Evolutionary conservation across 768 basidiomycete genomes (phyloP), one percentile per base, ranked within the genome.

Genomic region (Termitomyces sp.): DNA sequence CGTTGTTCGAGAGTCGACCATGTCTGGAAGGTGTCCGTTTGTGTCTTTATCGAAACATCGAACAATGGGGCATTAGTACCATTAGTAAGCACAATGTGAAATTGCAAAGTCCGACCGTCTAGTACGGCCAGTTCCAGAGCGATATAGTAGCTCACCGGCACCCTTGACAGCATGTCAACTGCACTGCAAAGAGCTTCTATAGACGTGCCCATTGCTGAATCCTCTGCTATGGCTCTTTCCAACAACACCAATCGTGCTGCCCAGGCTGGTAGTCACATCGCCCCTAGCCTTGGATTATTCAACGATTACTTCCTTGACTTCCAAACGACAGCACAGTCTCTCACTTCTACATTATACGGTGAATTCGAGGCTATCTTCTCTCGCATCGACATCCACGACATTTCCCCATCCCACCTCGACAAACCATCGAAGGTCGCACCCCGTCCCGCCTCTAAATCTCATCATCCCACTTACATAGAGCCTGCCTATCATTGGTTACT

Each of bases 401-500:
- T 54, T 3, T 54, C 43, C 24, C 22, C 53, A 20, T 42, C 43
- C 32, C 32, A 36, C 34, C 9, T 50, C 22, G 49, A 45, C 53
- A 54, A 14, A 24, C 10, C 53, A 43, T 44, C 43, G 16, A 40
- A 45, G 14, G 20, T 33, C 13, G 22, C 53, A 43, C 16, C 33
- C 20, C 27, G 39, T n/a, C 22, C 53, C 14, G 16, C 43, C 32
- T 44, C 40, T 34, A 44, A 54, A 14, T 34, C 22, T 10, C 34
- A 50, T 44, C 53, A 36, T 54, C 53, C 53, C 8, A n/a, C 42
- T 4, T 72, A 73, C 50, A 67, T 74, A 55, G 65, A 64, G 32
- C 67, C 69, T 1, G 69, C 74, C 0, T 72, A 76, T 55, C 56
- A 49, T 4, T 85, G 82, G 82, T 61, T 84, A 1, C 22, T 80